These are phyloP conservation scores for Raddia guianensis DNA, from an alignment of 176 grass and related monocot species.

Conservation along the genomic window DNA sequence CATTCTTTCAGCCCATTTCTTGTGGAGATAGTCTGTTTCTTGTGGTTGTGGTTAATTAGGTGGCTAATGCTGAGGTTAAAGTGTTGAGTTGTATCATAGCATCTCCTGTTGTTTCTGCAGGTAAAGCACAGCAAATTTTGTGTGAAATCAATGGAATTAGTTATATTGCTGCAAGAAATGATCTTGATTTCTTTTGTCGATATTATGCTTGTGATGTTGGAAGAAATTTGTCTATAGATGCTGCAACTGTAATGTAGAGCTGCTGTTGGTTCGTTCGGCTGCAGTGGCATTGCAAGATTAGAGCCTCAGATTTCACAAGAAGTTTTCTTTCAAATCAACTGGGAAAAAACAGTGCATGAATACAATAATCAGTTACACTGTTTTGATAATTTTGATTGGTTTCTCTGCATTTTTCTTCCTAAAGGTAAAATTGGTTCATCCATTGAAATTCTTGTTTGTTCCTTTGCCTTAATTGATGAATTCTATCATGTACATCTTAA, in stretches of 20 bases:
- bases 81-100: slow-evolving; percentile 29
- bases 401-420: slow-evolving; percentile 5
- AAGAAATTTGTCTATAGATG: slow-evolving; percentile 26
- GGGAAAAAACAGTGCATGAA: background rate
- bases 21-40: slow-evolving; percentile 31
- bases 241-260: background rate
- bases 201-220: slow-evolving; percentile 13
- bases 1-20: slow-evolving; percentile 36
- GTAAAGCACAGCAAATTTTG: slow-evolving; percentile 19
- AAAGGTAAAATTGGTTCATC: background rate
- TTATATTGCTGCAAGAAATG: background rate
- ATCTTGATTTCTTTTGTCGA: background rate
- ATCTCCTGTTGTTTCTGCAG: slow-evolving; percentile 35
- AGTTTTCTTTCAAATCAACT: slow-evolving; percentile 2
- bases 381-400: slow-evolving; percentile 3
- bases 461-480: background rate
- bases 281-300: slow-evolving; percentile 4
- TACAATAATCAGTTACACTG: background rate
- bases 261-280: slow-evolving; percentile 10
- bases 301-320: background rate
- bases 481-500: background rate
- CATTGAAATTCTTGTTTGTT: background rate
- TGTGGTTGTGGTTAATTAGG: slow-evolving; percentile 32
- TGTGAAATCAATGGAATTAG: slow-evolving; percentile 40
- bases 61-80: slow-evolving; percentile 24